Evolutionary conservation across 257 asterid genomes (phyloP).

Genomic region (Plantago major): DNA sequence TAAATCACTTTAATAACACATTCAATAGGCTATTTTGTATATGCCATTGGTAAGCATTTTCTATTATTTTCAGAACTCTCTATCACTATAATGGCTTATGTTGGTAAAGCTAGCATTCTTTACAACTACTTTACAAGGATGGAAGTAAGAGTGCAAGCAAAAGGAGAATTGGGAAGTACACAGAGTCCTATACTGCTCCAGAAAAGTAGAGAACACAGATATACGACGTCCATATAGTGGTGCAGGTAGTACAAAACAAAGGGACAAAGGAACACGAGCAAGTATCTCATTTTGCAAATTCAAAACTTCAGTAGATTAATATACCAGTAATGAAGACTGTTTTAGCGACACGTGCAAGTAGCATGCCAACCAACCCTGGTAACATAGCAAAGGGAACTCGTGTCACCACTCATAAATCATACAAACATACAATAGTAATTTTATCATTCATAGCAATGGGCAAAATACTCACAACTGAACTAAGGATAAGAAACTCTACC

Average conservation of each 20-base stretch:
- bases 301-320: slow-evolving; percentile 6
- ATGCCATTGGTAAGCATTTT: too few species aligned
- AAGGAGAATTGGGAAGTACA: not conserved
- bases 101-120: too few species aligned
- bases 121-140: too few species aligned
- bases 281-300: not conserved
- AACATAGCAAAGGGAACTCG: slow-evolving; percentile 19
- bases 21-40: too few species aligned
- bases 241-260: not conserved
- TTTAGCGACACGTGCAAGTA: slow-evolving; percentile 83
- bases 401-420: slow-evolving; percentile 16
- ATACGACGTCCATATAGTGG: not conserved
- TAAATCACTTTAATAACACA: too few species aligned
- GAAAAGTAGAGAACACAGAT: not conserved
- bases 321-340: slow-evolving; percentile 85
- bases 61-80: too few species aligned
- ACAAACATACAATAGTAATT: slow-evolving; percentile 3
- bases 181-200: not conserved
- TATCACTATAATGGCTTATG: too few species aligned
- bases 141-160: not conserved
- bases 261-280: slow-evolving; percentile 5
- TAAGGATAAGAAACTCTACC: slow-evolving; percentile 44
- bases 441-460: slow-evolving; percentile 10
- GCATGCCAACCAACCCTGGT: slow-evolving; percentile 81
- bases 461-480: slow-evolving; percentile 15